A percentile compares a stretch with the other conserved stretches of the same genome.
Evolutionary conservation across 768 basidiomycete species (phyloP).

Genomic region (Megacollybia marginata): DNA sequence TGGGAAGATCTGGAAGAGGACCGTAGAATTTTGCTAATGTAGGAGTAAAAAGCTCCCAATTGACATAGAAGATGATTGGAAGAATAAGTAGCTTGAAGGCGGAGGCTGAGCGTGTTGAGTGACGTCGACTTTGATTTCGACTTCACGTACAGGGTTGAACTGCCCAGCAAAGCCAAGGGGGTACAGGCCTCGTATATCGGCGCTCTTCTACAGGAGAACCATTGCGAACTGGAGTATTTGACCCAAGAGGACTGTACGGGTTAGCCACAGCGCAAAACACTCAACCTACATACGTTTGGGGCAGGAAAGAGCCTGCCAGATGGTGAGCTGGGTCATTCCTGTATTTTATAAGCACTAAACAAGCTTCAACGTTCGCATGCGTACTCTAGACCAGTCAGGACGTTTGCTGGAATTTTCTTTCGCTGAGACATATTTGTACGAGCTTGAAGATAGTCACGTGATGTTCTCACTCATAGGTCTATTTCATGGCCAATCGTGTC

Average conservation of each 20-base stretch:
- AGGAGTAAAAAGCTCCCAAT: conserved; percentile 52
- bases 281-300: background rate
- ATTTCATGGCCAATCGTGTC: conserved; percentile 64
- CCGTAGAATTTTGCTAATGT: conserved; percentile 1
- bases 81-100: conserved; percentile 62
- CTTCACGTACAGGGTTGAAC: conserved; percentile 56
- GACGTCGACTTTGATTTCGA: background rate
- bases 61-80: conserved; percentile 52
- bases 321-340: background rate
- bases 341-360: background rate
- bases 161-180: conserved; percentile 59
- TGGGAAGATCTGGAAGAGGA: conserved; percentile 23
- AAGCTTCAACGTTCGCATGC: background rate
- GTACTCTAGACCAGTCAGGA: background rate
- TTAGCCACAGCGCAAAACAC: background rate
- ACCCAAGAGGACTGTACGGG: conserved; percentile 30
- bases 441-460: background rate
- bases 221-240: conserved; percentile 26
- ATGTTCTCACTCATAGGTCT: conserved; percentile 64
- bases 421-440: background rate
- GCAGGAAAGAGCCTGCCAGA: background rate
- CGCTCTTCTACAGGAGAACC: conserved; percentile 19
- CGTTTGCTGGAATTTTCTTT: background rate
- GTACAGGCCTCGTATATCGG: background rate
- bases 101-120: conserved; percentile 30